Base-by-base conservation (phyloP, 192 early-diverging fungal species). In the Entomortierella beljakovae region DNA sequence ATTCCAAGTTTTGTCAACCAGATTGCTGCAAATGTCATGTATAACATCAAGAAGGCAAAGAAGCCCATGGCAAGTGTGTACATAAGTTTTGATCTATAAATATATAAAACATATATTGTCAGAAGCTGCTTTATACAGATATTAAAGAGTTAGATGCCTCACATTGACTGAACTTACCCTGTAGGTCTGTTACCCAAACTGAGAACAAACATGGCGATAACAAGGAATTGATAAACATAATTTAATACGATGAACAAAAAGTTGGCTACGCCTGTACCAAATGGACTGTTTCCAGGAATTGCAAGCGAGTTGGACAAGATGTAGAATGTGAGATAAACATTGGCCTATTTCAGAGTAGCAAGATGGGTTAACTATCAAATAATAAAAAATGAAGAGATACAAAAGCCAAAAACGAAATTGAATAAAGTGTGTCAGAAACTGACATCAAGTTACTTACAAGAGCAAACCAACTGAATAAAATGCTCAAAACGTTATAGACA, bases 131-230 rank as follows among this genome's bases (percentile, higher is more conserved):
- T 11, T 18, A 37, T 7, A 34, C 2, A 22, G 38, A 22, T 1
- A 54, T 26, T 8, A 23, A 23, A 54, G 31, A 43, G 2, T 31
- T 18, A 10, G 15, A 51, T 18, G 11, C 6, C 13, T n/a, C 0
- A 0, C 15, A 6, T 18, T 13, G 31, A 13, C 26, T 26, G 13
- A 16, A 57, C 80, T 75, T 71, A 81, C 46, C 94, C 95, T 80
- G 96, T 93, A 7, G 96, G 96, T 43, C 95, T 88, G 81, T 98
- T 98, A 55, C 96, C 96, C 65, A 98, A 77, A 62, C 94, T 91
- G 26, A 89, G 87, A 26, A 98, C 90, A 80, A 98, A 93, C 76
- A 92, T 89, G 59, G 88, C 84, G 31, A 93, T 86, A 51, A 98
- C 82, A 29, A 94, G 88, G 67, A 94, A 82, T 25, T 94, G 74